These are phyloP conservation scores for Phytophthora hybrid DNA, from an alignment of 352 stramenopile species.

Conservation along the genomic window DNA sequence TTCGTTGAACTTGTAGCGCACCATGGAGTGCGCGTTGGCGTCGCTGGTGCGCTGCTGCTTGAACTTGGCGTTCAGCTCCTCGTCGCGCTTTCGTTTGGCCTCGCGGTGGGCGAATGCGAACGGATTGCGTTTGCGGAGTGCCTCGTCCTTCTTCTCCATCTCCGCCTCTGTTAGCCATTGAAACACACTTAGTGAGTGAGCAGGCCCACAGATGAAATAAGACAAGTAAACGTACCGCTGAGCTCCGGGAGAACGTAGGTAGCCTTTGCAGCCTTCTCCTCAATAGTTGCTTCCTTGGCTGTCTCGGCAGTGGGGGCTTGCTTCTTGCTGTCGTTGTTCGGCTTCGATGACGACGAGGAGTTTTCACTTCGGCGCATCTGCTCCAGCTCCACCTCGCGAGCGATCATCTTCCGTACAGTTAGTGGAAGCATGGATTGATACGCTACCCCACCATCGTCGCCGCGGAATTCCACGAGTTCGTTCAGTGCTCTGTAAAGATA, in stretches of 20 bases:
- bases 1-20: slow-evolving; percentile 93
- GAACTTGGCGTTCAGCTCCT: slow-evolving; percentile 53
- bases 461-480: slow-evolving; percentile 72
- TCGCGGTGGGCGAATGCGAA: slow-evolving; percentile 87
- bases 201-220: background rate
- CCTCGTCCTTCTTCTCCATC: slow-evolving; percentile 68
- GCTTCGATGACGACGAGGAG: slow-evolving; percentile 14
- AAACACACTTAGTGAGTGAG: slow-evolving; percentile 4
- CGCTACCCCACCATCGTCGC: slow-evolving; percentile 39
- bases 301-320: background rate
- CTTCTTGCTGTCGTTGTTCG: slow-evolving; percentile 15
- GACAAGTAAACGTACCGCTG: slow-evolving; percentile 50
- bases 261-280: slow-evolving; percentile 40
- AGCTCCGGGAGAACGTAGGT: slow-evolving; percentile 64
- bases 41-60: slow-evolving; percentile 37
- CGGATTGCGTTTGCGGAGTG: slow-evolving; percentile 73
- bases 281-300: slow-evolving; percentile 31
- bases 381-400: slow-evolving; percentile 82
- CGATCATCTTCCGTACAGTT: slow-evolving; percentile 77
- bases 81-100: slow-evolving; percentile 77
- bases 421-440: slow-evolving; percentile 61
- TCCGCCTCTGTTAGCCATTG: slow-evolving; percentile 53
- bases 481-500: slow-evolving; percentile 59
- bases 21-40: slow-evolving; percentile 42
- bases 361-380: slow-evolving; percentile 76